These are phyloP conservation scores for Irpex sp. DNA, from an alignment of 1,284 basidiomycete genomes.

Conservation along the genomic window DNA sequence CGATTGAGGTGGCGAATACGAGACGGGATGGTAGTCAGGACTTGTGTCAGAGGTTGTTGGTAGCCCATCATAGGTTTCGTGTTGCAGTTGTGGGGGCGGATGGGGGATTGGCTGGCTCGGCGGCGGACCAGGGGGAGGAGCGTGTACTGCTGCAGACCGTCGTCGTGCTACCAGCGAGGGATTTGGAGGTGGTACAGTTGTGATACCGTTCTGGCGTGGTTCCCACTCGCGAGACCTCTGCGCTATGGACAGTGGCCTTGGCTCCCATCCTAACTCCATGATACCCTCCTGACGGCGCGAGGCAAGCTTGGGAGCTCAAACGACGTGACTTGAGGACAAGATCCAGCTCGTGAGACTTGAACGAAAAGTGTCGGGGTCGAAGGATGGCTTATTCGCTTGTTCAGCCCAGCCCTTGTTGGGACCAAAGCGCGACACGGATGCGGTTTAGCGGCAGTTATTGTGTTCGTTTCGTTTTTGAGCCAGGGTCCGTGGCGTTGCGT, in stretches of 20 bases:
- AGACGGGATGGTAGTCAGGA: slow-evolving; percentile 16
- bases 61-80: slow-evolving; percentile 23
- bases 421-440: not conserved
- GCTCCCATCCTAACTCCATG: slow-evolving; percentile 56
- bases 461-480: not conserved
- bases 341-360: not conserved
- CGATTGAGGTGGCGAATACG: slow-evolving; percentile 23
- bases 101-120: slow-evolving; percentile 71
- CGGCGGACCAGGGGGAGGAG: slow-evolving; percentile 64
- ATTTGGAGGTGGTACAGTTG: slow-evolving; percentile 30
- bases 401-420: not conserved
- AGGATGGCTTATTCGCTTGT: not conserved
- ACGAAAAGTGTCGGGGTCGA: not conserved
- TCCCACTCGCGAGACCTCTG: slow-evolving; percentile 49
- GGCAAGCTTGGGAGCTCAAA: not conserved
- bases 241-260: slow-evolving; percentile 35
- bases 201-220: slow-evolving; percentile 27
- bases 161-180: slow-evolving; percentile 42
- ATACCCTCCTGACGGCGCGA: not conserved
- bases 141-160: slow-evolving; percentile 62
- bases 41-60: slow-evolving; percentile 17
- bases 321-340: not conserved
- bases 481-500: not conserved
- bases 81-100: slow-evolving; percentile 39
- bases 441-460: not conserved